Base-by-base conservation (phyloP, 768 basidiomycete species). In the Pleurotus djamor region DNA sequence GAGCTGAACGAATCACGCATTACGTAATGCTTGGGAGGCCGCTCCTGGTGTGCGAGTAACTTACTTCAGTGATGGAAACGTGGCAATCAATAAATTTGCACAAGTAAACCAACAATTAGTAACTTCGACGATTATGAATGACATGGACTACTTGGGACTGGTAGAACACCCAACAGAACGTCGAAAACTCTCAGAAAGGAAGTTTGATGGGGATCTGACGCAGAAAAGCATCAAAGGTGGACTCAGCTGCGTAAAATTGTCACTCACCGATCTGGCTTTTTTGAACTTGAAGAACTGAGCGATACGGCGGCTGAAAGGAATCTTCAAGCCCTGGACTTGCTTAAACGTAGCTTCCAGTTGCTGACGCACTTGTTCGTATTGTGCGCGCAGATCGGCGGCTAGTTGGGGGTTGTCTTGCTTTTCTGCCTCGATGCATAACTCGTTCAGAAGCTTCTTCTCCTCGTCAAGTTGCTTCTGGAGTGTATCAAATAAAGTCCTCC, bases 381-480 rank as follows among this genome's bases (percentile, higher is more conserved):
- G 52, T 9, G 32, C 17, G 13, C 52, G 41, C 37, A 62, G 38
- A 14, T 34, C 51, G 10, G 45, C 36, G 37, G 33, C 57, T 12
- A 56, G 21, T 34, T 52, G 34, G 32, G 52, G 33, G 44, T 62
- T 59, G 6, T 37, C 36, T 32, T 62, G 50, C 17, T 14, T 41
- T 37, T 49, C 56, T 5, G 60, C 60, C n/a, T 56, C 61, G 5
- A 43, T 43, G 36, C 50, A 52, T 13, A 59, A 45, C 41, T 62
- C 52, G 28, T 57, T 47, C 32, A 59, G 21, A 6, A 52, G 35
- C 17, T 55, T 54, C 43, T 61, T 57, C 36, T 61, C 56, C 14
- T 57, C 54, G n/a, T 50, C 60, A 8, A 61, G 57, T 7, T 58
- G 56, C 28, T 61, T 57, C 58, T 62, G 61, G 7, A 62, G 36